Evolutionary conservation across 2,329 filamentous ascomycete species (phyloP), one percentile per base, ranked within the genome.

Genomic region (Geoglossum cookeanum): DNA sequence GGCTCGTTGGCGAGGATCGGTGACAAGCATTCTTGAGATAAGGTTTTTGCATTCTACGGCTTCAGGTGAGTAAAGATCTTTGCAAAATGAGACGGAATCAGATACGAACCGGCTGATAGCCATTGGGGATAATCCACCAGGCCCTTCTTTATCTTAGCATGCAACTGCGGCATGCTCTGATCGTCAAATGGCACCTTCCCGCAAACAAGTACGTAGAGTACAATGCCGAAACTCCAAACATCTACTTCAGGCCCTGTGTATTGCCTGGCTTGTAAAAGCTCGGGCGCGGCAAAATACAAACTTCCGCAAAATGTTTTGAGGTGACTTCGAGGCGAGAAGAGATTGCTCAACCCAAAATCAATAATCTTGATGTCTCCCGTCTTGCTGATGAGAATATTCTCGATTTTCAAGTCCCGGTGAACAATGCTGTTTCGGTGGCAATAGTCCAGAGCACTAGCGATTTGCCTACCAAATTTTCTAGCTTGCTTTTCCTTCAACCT

Each of bases 331-430:
- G 92, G 92, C 5, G 88, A 84, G 70, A 96, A 98, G 3, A 97
- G 79, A 65, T 98, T 98, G 74, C 91, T 97, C 57, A 98, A 76
- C 33, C 91, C 92, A 69, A 98, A 98, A 68, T 98, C 92, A 63
- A 98, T 98, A 65, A 98, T 97, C 69, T 97, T 97, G 71, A 98
- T 98, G 67, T 98, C 92, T 45, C 92, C 92, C 1, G 87, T 96
- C 75, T 97, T 97, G 76, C 89, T 96, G 72, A 98, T 98, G 60
- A 98, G 79, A 57, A 98, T 98, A 68, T 98, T 98, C 70, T 97
- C 92, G 63, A 98, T 98, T 76, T 98, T 98, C 62, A 98, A 72
- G 68, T 98, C 92, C 55, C 92, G 83, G 69, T 98, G 92, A 29
- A 97, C 92, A 63, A 98, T 97, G 70, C 89, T 96, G 74, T 98